Conservation (phyloP, 345 rosid genomes). For the Raphanus sativus region DNA sequence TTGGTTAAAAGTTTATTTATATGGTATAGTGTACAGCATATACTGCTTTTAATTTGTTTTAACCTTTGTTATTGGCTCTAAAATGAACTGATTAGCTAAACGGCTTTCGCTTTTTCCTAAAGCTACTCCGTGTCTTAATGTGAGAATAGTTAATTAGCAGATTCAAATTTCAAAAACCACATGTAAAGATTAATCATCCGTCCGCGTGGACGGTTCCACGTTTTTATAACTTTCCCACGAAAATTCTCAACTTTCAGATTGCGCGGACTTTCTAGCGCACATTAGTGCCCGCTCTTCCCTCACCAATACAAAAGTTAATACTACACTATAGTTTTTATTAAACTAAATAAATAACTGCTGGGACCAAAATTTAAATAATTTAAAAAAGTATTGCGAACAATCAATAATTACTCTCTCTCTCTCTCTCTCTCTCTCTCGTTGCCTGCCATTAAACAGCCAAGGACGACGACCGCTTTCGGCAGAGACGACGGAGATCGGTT, state of each 20-base stretch:
- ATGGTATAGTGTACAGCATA: background rate
- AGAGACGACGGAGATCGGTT: conserved; percentile 30
- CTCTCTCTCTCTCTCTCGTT: conserved; percentile 28
- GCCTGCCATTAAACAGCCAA: conserved; percentile 37
- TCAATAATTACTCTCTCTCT: conserved; percentile 32
- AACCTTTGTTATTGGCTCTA: background rate
- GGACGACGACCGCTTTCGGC: conserved; percentile 40
- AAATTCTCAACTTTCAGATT: conserved; percentile 13
- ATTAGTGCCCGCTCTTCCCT: conserved; percentile 29
- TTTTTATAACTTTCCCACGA: conserved; percentile 18
- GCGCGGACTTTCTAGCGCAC: conserved; percentile 39
- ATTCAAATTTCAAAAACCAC: conserved; percentile 27
- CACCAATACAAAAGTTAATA: background rate
- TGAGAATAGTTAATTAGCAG: conserved; percentile 2
- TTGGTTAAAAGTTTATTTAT: background rate
- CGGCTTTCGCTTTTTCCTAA: background rate
- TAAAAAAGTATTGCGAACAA: conserved; percentile 31
- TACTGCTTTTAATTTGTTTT: background rate
- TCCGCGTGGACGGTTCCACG: conserved; percentile 25
- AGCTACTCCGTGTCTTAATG: background rate
- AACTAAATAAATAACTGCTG: background rate
- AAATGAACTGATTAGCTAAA: background rate
- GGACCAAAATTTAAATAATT: conserved; percentile 19
- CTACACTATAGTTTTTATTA: background rate
- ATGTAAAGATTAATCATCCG: conserved; percentile 6